Evolutionary conservation across 768 basidiomycete species (phyloP).

Genomic region (Rhodotorula graminis): DNA sequence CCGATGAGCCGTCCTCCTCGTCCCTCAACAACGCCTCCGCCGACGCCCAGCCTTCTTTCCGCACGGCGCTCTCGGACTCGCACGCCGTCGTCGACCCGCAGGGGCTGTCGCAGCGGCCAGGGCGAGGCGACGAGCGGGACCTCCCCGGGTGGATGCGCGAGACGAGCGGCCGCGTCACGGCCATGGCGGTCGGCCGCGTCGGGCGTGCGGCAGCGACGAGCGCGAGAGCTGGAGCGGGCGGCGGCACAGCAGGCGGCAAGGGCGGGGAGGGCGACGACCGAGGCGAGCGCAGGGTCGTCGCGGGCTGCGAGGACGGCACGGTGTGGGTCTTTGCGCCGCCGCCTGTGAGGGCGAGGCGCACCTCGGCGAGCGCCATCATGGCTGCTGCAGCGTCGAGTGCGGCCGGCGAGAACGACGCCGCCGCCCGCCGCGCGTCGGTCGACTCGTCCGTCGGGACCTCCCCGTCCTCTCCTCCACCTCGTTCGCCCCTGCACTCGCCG

Average conservation of each 20-base stretch:
- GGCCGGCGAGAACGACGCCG: neutral
- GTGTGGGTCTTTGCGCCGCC: conserved; percentile 31
- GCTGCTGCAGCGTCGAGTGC: neutral
- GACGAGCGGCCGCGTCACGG: conserved; percentile 19
- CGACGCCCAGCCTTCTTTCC: neutral
- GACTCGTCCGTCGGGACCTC: neutral
- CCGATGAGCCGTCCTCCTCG: no score
- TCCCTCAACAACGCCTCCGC: no score
- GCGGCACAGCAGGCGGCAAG: no score
- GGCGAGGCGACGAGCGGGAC: neutral
- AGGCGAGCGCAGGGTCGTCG: neutral
- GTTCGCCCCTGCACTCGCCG: conserved; percentile 7
- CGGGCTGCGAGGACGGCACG: conserved; percentile 34
- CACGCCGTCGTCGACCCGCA: neutral
- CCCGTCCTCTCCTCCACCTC: neutral
- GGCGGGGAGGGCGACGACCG: neutral
- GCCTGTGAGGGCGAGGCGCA: no score
- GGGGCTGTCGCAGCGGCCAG: neutral
- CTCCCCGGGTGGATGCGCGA: conserved; percentile 15
- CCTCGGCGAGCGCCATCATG: no score
- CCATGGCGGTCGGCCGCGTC: neutral
- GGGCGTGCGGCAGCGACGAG: neutral
- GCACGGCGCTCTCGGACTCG: neutral
- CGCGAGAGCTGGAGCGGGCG: neutral
- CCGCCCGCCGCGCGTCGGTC: neutral